A percentile compares a stretch with the other conserved stretches of the same genome.
phyloP scores from a whole-genome alignment of 1,284 basidiomycete genomes.

The Ustilago hordei region DNA sequence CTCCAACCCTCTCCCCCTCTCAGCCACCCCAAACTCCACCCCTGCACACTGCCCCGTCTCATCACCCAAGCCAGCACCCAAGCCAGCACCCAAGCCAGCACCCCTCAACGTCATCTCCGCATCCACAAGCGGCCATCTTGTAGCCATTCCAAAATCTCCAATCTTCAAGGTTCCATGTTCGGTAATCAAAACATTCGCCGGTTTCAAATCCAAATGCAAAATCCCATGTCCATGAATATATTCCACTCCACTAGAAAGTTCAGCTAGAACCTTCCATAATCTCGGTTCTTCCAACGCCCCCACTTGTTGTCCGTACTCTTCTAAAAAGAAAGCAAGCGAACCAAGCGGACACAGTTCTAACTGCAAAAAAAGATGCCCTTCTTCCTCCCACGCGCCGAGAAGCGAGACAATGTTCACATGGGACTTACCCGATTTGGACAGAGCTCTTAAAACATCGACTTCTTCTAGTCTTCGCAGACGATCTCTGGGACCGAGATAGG shows the following conservation, averaged over 20 bases:
- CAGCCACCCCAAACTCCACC: constrained; percentile 20
- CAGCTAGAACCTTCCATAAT: constrained; percentile 96
- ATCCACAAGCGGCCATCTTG: constrained; percentile 64
- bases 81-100: constrained; percentile 58
- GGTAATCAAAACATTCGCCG: constrained; percentile 95
- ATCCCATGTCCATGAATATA: constrained; percentile 90
- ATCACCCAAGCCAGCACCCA: constrained; percentile 59
- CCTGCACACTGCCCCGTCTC: constrained; percentile 8
- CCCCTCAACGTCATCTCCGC: constrained; percentile 60
- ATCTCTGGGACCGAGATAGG: constrained; percentile 90
- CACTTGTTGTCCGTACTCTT: constrained; percentile 88
- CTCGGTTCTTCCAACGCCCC: constrained; percentile 87
- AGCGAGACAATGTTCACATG: constrained; percentile 79
- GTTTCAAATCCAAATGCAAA: constrained; percentile 97
- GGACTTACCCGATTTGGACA: constrained; percentile 71
- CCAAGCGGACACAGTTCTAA: constrained; percentile 95
- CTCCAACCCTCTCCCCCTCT: constrained; percentile 69
- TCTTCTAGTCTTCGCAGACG: constrained; percentile 89
- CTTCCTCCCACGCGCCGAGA: constrained; percentile 96
- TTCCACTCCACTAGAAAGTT: constrained; percentile 81
- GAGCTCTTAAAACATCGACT: constrained; percentile 88
- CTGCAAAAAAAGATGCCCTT: constrained; percentile 88
- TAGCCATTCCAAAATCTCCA: constrained; percentile 87
- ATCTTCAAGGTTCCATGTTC: constrained; percentile 92
- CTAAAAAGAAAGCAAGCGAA: constrained; percentile 89